These are phyloP conservation scores for Cladophialophora carrionii DNA, from an alignment of 2,329 filamentous ascomycete genomes.

Conservation along the genomic window DNA sequence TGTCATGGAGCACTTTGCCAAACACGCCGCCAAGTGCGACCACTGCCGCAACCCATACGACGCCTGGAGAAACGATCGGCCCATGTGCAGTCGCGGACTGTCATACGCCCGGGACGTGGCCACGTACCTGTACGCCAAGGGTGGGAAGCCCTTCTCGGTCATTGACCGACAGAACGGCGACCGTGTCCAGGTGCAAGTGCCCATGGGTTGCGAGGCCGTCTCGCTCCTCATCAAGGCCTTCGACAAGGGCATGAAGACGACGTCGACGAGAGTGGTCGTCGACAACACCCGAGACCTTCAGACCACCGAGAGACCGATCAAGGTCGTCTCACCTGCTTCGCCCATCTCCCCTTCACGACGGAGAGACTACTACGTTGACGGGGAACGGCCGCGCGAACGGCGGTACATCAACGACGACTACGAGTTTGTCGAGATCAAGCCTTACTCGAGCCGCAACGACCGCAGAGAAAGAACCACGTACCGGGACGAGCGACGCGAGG, in stretches of 20 bases:
- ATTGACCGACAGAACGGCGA: slow-evolving; percentile 48
- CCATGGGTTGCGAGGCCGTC: slow-evolving; percentile 44
- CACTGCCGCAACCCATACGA: slow-evolving; percentile 42
- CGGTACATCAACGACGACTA: slow-evolving; percentile 22
- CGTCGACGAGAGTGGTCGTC: slow-evolving; percentile 19
- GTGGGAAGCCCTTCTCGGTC: slow-evolving; percentile 48
- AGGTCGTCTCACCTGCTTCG: slow-evolving; percentile 11
- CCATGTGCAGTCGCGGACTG: slow-evolving; percentile 45
- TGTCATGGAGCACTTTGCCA: slow-evolving; percentile 44
- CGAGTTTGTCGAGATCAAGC: slow-evolving; percentile 30
- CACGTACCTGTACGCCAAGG: slow-evolving; percentile 44
- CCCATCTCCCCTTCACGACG: slow-evolving; percentile 12
- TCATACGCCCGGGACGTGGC: slow-evolving; percentile 43
- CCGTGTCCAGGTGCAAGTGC: slow-evolving; percentile 49
- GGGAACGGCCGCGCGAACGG: slow-evolving; percentile 18
- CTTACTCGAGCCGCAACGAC: slow-evolving; percentile 23
- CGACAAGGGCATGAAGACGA: slow-evolving; percentile 45
- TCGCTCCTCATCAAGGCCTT: slow-evolving; percentile 49
- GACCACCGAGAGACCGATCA: slow-evolving; percentile 11
- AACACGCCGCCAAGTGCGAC: slow-evolving; percentile 44
- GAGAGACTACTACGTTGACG: slow-evolving; percentile 21
- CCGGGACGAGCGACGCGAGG: slow-evolving; percentile 21
- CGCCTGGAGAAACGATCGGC: slow-evolving; percentile 38
- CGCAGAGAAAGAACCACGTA: slow-evolving; percentile 20
- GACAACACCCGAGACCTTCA: slow-evolving; percentile 11